These are phyloP conservation scores for Cryphonectria naterciae DNA, from an alignment of 2,329 filamentous ascomycete genomes.

Conservation along the genomic window DNA sequence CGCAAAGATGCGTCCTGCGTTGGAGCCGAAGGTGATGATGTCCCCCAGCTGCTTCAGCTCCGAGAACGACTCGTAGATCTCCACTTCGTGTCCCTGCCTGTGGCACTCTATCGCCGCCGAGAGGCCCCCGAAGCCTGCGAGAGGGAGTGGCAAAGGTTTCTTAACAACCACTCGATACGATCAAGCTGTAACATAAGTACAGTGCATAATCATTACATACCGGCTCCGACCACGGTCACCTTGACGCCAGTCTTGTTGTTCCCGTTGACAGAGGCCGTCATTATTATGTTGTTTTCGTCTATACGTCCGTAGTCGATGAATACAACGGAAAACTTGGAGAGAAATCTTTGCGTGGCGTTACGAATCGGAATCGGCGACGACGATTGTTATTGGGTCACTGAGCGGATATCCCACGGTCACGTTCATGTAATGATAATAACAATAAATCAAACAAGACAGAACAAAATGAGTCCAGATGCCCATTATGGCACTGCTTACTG, in stretches of 20 bases:
- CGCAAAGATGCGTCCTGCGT: constrained; percentile 63
- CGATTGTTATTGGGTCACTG: too few relatives aligned
- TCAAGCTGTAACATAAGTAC: too few relatives aligned
- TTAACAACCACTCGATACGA: background rate
- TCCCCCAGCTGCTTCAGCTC: constrained; percentile 63
- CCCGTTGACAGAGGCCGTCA: background rate
- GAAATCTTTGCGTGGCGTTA: too few relatives aligned
- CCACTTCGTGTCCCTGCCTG: constrained; percentile 63
- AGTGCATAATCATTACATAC: background rate
- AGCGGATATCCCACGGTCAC: too few relatives aligned
- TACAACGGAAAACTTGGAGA: too few relatives aligned
- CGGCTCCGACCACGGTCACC: constrained; percentile 57
- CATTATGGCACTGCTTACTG: too few relatives aligned
- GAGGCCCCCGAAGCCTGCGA: constrained; percentile 61
- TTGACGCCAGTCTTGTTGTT: constrained; percentile 53
- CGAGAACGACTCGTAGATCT: constrained; percentile 61
- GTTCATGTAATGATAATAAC: too few relatives aligned
- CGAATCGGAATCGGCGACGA: too few relatives aligned
- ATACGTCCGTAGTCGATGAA: too few relatives aligned
- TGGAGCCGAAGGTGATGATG: constrained; percentile 65
- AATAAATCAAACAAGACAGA: too few relatives aligned
- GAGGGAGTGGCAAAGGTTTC: too few relatives aligned
- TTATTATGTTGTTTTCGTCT: background rate
- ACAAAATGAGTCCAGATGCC: too few relatives aligned
- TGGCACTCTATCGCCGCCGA: constrained; percentile 66